Evolutionary conservation across 495 filamentous ascomycete genomes (phyloP).

Genomic region (Articulospora tetracladia): DNA sequence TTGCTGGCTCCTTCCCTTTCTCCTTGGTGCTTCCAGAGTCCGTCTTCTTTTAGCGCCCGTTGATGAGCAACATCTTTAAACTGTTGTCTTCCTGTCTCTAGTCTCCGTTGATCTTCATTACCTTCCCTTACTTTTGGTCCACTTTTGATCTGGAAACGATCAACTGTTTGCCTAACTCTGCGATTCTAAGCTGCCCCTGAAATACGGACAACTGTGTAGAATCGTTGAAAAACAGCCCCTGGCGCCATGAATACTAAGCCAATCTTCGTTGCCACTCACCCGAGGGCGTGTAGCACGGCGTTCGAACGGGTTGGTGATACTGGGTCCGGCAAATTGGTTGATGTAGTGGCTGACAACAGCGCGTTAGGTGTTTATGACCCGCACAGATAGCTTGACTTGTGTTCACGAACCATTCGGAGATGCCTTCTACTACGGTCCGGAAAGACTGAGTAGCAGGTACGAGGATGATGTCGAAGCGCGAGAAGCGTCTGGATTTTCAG

Average conservation of each 20-base stretch:
- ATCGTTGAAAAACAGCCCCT: slow-evolving; percentile 10
- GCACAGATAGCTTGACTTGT: slow-evolving; percentile 70
- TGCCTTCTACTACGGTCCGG: slow-evolving; percentile 91
- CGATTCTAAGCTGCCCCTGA: slow-evolving; percentile 2
- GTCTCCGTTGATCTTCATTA: not conserved
- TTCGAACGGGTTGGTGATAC: slow-evolving; percentile 75
- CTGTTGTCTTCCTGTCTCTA: not conserved
- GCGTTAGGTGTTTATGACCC: slow-evolving; percentile 89
- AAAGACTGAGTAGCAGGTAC: slow-evolving; percentile 74
- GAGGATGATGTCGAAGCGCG: slow-evolving; percentile 67
- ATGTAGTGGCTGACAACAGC: slow-evolving; percentile 3
- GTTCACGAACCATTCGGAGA: slow-evolving; percentile 96
- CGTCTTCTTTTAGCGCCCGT: not conserved
- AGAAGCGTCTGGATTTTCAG: slow-evolving; percentile 66
- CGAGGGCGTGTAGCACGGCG: slow-evolving; percentile 78
- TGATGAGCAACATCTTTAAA: not conserved
- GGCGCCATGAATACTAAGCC: slow-evolving; percentile 65
- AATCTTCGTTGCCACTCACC: slow-evolving; percentile 91
- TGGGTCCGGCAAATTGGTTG: not conserved
- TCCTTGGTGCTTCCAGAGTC: not conserved
- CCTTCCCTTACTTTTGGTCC: not conserved
- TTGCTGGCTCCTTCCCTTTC: not conserved
- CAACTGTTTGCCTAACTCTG: too few relatives aligned
- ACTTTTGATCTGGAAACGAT: slow-evolving; percentile 10
- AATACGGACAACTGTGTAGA: not conserved